Percentiles rank a stretch among this genome's conserved stretches.
These are phyloP conservation scores for Kwoniella newhampshirensis DNA, from an alignment of 768 basidiomycete species.

Conservation along the genomic window DNA sequence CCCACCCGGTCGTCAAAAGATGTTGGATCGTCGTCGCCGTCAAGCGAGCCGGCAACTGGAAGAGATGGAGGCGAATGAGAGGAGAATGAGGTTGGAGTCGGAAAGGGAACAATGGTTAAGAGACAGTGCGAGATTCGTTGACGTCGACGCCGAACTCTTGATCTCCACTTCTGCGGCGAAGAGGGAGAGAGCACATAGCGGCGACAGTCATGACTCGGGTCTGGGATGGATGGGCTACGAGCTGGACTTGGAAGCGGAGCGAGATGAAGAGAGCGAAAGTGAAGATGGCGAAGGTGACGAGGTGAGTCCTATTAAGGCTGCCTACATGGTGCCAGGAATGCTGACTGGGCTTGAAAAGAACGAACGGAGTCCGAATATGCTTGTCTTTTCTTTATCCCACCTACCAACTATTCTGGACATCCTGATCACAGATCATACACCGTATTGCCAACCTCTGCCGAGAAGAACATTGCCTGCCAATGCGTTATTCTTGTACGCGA, in stretches of 20 bases:
- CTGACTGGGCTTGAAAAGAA: neutral
- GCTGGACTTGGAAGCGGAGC: conserved; percentile 63
- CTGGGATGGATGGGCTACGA: conserved; percentile 53
- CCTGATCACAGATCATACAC: conserved; percentile 72
- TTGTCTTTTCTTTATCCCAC: conserved; percentile 81
- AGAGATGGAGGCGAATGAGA: conserved; percentile 23
- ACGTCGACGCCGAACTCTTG: conserved; percentile 32
- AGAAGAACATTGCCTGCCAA: conserved; percentile 80
- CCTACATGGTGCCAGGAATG: neutral
- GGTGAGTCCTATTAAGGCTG: neutral
- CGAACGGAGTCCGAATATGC: conserved; percentile 66
- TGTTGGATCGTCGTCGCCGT: conserved; percentile 71
- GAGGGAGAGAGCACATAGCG: conserved; percentile 3
- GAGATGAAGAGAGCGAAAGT: conserved; percentile 61
- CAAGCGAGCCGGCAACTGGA: conserved; percentile 13
- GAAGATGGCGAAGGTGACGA: conserved; percentile 46
- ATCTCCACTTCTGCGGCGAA: conserved; percentile 8
- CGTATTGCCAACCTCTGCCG: conserved; percentile 61
- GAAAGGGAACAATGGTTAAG: conserved; percentile 41
- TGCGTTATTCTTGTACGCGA: conserved; percentile 79
- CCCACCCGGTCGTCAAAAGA: conserved; percentile 46
- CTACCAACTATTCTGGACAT: conserved; percentile 77
- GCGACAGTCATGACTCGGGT: conserved; percentile 8
- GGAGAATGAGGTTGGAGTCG: conserved; percentile 6
- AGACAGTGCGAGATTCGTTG: conserved; percentile 33